phyloP scores from a whole-genome alignment of 2,329 filamentous ascomycete genomes.

The Ceratocystis lukuohia region DNA sequence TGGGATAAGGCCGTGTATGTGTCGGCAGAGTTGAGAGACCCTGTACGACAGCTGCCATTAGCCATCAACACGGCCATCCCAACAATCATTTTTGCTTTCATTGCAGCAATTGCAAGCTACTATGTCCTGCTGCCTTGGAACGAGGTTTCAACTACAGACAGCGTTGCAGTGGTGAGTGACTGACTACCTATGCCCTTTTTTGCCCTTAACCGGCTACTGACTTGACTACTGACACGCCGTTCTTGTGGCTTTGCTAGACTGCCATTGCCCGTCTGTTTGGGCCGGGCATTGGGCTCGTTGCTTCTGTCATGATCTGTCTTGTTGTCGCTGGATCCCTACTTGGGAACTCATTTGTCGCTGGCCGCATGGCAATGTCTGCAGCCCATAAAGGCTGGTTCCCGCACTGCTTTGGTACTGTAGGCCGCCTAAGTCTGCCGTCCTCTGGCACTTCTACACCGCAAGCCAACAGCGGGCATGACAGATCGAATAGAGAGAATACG shows the following conservation, averaged over 20 bases:
- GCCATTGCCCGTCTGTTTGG: constrained; percentile 43
- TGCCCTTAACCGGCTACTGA: background rate
- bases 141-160: constrained; percentile 44
- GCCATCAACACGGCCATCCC: constrained; percentile 49
- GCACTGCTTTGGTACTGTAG: constrained; percentile 32
- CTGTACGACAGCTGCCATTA: constrained; percentile 41
- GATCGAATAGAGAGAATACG: constrained; percentile 8
- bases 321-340: constrained; percentile 49
- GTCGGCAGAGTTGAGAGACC: constrained; percentile 38
- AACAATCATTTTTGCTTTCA: constrained; percentile 45
- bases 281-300: constrained; percentile 37
- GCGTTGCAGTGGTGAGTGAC: constrained; percentile 45
- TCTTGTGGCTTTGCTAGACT: constrained; percentile 29
- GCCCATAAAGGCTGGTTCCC: constrained; percentile 41
- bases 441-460: constrained; percentile 16
- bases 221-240: background rate
- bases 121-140: constrained; percentile 50
- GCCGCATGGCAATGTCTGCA: constrained; percentile 48
- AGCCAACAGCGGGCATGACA: background rate
- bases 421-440: constrained; percentile 29
- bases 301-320: constrained; percentile 44
- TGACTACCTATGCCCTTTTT: background rate
- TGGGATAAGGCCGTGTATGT: constrained; percentile 53
- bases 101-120: constrained; percentile 47
- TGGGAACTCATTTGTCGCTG: constrained; percentile 49